Percentiles rank a stretch among this genome's conserved stretches.
These are phyloP conservation scores for Posidonia oceanica DNA, from an alignment of 116 monocot genomes.

Conservation along the genomic window DNA sequence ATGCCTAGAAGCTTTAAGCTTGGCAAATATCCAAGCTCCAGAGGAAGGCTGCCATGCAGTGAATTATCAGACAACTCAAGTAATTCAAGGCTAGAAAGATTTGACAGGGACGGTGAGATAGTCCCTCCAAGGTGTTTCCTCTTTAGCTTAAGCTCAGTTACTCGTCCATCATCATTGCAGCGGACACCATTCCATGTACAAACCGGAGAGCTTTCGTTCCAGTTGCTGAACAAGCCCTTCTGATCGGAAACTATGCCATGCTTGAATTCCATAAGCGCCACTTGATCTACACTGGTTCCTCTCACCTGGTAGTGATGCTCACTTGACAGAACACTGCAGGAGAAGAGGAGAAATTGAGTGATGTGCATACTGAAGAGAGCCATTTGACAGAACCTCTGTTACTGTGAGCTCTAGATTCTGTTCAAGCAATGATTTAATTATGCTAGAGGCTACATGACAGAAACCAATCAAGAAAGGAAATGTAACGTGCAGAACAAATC, in stretches of 20 bases:
- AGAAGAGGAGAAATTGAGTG: constrained; percentile 21
- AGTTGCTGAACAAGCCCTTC: constrained; percentile 8
- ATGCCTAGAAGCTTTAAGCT: not conserved
- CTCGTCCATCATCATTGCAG: constrained; percentile 24
- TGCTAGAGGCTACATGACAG: too few relatives aligned
- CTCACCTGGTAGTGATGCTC: constrained; percentile 11
- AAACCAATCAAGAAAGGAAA: too few relatives aligned
- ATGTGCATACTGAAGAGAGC: not conserved
- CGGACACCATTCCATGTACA: constrained; percentile 33
- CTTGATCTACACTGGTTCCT: constrained; percentile 7
- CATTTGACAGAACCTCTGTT: constrained; percentile 1
- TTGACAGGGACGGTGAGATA: constrained; percentile 21
- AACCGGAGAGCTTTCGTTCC: not conserved
- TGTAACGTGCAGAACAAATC: not conserved
- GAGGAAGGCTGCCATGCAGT: constrained; percentile 25
- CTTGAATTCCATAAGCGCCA: constrained; percentile 23
- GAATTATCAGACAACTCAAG: constrained; percentile 45
- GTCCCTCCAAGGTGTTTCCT: too few relatives aligned
- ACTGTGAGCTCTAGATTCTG: not conserved
- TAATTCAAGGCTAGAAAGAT: constrained; percentile 23
- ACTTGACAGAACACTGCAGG: constrained; percentile 4
- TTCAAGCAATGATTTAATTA: not conserved
- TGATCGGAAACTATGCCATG: constrained; percentile 34
- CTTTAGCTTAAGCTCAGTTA: constrained; percentile 5
- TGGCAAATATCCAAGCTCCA: constrained; percentile 24